Percentiles rank a stretch among this genome's conserved stretches.
Conservation (phyloP, 306 rosid genomes). For the Boehmeria nivea region DNA sequence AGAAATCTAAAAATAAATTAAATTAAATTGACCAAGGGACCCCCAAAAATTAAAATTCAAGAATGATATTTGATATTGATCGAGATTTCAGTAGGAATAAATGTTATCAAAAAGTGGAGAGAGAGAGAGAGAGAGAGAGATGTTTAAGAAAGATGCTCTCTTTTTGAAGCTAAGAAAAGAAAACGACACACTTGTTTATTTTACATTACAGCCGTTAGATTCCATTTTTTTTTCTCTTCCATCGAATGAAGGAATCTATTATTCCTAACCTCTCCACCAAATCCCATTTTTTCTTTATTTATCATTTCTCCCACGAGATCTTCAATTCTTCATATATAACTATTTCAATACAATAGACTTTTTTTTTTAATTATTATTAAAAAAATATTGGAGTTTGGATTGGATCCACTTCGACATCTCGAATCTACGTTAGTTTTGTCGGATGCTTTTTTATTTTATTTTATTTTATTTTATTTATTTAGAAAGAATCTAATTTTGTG, state of each 20-base stretch:
- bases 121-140: constrained; percentile 13
- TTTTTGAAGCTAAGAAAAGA: constrained; percentile 33
- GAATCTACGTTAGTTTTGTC: constrained; percentile 63
- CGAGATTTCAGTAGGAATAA: constrained; percentile 36
- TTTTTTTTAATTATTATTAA: constrained; percentile 31
- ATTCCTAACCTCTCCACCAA: constrained; percentile 24
- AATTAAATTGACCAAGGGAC: constrained; percentile 7
- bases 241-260: constrained; percentile 55
- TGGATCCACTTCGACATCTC: constrained; percentile 49
- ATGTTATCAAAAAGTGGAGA: constrained; percentile 26
- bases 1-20: not conserved
- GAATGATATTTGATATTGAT: constrained; percentile 29
- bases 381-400: constrained; percentile 34
- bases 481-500: constrained; percentile 39
- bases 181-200: constrained; percentile 42
- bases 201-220: constrained; percentile 52
- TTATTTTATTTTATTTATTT: too few relatives aligned
- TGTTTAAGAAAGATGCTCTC: constrained; percentile 57
- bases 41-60: constrained; percentile 20
- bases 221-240: constrained; percentile 39
- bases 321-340: not conserved
- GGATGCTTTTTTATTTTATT: too few relatives aligned
- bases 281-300: constrained; percentile 14
- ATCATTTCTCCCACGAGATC: constrained; percentile 8
- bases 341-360: not conserved